phyloP scores from a whole-genome alignment of 2,329 filamentous ascomycete genomes.

The Pseudogymnoascus sp. region DNA sequence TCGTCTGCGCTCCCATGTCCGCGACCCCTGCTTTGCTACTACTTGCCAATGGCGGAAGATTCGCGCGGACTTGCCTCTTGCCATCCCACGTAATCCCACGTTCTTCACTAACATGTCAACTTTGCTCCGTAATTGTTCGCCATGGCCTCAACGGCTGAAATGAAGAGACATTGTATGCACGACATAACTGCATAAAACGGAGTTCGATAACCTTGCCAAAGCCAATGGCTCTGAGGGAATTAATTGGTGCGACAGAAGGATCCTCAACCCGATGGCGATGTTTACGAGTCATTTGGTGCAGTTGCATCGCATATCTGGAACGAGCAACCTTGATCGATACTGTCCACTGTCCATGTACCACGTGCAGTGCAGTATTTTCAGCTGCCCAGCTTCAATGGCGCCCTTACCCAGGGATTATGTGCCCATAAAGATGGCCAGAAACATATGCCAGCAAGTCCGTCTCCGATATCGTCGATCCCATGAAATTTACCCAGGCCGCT shows the following conservation, averaged over 20 bases:
- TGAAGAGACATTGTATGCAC: conserved; percentile 4
- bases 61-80: neutral
- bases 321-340: conserved; percentile 2
- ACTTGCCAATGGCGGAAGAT: conserved; percentile 6
- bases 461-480: conserved; percentile 3
- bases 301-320: conserved; percentile 5
- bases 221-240: neutral
- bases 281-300: neutral
- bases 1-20: neutral
- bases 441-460: neutral
- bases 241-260: neutral
- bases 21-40: neutral
- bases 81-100: conserved; percentile 6
- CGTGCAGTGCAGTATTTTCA: conserved; percentile 2
- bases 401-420: neutral
- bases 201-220: neutral
- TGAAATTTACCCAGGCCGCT: neutral
- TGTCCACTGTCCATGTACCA: neutral
- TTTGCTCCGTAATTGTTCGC: conserved; percentile 1
- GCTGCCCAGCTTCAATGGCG: neutral
- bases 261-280: neutral
- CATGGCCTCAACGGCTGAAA: neutral
- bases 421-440: neutral
- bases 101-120: neutral
- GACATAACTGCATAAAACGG: conserved; percentile 1